Percentiles rank a stretch among this genome's conserved stretches.
Evolutionary conservation across 345 rosid genomes (phyloP).

Genomic region (Populus simonii): DNA sequence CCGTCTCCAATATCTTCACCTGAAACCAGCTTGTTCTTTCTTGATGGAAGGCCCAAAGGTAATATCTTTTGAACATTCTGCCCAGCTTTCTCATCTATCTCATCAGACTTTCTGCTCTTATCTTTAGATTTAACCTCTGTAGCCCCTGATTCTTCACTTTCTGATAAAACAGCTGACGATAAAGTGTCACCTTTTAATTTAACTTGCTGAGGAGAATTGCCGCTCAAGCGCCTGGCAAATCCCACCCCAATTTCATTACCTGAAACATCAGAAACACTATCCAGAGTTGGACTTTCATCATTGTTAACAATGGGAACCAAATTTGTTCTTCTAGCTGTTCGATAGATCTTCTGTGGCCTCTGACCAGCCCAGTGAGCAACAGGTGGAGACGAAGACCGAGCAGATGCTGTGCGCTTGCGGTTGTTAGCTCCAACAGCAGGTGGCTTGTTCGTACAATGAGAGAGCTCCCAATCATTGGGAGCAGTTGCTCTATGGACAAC

Average conservation of each 20-base stretch:
- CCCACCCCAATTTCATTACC: conserved; percentile 65
- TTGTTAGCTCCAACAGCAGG: conserved; percentile 62
- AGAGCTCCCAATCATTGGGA: conserved; percentile 77
- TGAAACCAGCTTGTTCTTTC: conserved; percentile 65
- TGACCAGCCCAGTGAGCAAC: conserved; percentile 83
- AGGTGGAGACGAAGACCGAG: conserved; percentile 78
- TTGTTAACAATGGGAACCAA: conserved; percentile 65
- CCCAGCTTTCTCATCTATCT: conserved; percentile 67
- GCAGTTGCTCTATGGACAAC: conserved; percentile 58
- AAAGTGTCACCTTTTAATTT: conserved; percentile 70
- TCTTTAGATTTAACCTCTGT: conserved; percentile 74
- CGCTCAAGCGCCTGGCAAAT: conserved; percentile 53
- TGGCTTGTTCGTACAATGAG: conserved; percentile 76
- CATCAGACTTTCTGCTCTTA: conserved; percentile 67
- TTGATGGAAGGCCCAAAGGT: conserved; percentile 47
- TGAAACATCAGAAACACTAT: conserved; percentile 59
- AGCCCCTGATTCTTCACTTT: conserved; percentile 87
- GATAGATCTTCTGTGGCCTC: conserved; percentile 81
- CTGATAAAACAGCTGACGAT: conserved; percentile 70
- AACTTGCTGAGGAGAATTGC: conserved; percentile 74
- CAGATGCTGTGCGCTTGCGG: conserved; percentile 65
- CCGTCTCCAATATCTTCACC: conserved; percentile 79
- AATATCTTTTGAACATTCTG: conserved; percentile 65
- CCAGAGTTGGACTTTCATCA: conserved; percentile 62
- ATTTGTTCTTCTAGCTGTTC: conserved; percentile 83